A percentile compares a stretch with the other conserved stretches of the same genome.
phyloP scores from a whole-genome alignment of 1,139 yeast genomes.

The Kodamaea alishanica region DNA sequence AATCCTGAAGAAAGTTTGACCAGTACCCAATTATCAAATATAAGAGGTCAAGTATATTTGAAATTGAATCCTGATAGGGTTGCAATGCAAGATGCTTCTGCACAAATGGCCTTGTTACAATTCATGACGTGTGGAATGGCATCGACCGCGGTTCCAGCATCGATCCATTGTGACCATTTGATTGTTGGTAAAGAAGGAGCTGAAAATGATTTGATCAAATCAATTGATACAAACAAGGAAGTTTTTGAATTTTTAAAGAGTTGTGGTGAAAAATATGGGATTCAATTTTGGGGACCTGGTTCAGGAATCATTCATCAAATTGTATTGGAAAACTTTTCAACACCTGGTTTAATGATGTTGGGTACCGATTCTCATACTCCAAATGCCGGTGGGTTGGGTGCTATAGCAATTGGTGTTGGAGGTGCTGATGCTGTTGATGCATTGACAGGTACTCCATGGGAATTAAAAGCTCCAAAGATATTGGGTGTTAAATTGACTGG shows the following conservation, averaged over 20 bases:
- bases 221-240: slow-evolving; percentile 84
- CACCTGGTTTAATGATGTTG: slow-evolving; percentile 92
- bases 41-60: slow-evolving; percentile 82
- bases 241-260: slow-evolving; percentile 90
- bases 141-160: slow-evolving; percentile 85
- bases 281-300: slow-evolving; percentile 99
- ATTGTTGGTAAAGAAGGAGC: slow-evolving; percentile 96
- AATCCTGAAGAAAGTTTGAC: slow-evolving; percentile 77
- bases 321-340: slow-evolving; percentile 89
- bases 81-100: slow-evolving; percentile 99
- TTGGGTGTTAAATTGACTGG: slow-evolving; percentile 93
- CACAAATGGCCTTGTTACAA: slow-evolving; percentile 95
- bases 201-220: slow-evolving; percentile 63
- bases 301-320: slow-evolving; percentile 98
- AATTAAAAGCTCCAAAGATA: slow-evolving; percentile 91
- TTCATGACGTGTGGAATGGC: slow-evolving; percentile 94
- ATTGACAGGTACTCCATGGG: slow-evolving; percentile 98
- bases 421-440: slow-evolving; percentile 99
- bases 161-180: slow-evolving; percentile 96
- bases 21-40: slow-evolving; percentile 43
- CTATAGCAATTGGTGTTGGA: slow-evolving; percentile 96
- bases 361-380: slow-evolving; percentile 99
- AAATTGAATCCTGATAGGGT: slow-evolving; percentile 96
- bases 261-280: slow-evolving; percentile 89
- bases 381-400: slow-evolving; percentile 96